Conservation (phyloP, 2,329 filamentous ascomycete species). For the Hortaea sp. region DNA sequence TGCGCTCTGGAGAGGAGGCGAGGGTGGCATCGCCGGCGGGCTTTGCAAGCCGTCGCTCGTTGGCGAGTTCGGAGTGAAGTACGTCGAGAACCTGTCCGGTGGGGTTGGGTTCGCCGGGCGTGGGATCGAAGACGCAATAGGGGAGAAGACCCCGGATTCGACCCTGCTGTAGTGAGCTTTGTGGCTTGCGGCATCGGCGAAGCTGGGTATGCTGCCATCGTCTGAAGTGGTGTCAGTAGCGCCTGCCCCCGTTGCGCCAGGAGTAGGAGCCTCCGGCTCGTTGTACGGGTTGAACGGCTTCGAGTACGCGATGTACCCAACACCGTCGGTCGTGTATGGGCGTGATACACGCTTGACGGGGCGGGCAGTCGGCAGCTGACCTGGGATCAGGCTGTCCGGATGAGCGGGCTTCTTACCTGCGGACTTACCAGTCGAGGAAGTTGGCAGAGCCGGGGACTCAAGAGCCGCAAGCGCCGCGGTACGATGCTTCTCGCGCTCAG, state of each 20-base stretch:
- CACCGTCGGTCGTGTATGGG: not conserved
- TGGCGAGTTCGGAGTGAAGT: not conserved
- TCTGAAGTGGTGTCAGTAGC: not conserved
- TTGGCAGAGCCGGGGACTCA: not conserved
- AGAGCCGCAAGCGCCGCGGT: not conserved
- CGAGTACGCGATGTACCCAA: not conserved
- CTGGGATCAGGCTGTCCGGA: not conserved
- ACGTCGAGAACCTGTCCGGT: not conserved
- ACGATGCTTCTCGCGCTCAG: not conserved
- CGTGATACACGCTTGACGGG: not conserved
- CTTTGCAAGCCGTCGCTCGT: not conserved
- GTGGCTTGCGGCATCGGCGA: slow-evolving; percentile 1
- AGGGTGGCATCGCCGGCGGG: not conserved
- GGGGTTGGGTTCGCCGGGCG: not conserved
- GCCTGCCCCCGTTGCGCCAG: too few relatives aligned
- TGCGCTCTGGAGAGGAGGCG: not conserved
- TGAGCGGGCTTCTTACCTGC: too few relatives aligned
- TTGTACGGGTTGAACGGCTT: slow-evolving; percentile 1
- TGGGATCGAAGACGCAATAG: not conserved
- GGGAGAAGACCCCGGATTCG: slow-evolving; percentile 3
- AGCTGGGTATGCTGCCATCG: not conserved
- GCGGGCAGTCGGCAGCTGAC: not conserved
- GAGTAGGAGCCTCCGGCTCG: not conserved
- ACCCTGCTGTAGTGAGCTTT: slow-evolving; percentile 2
- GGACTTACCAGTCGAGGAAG: not conserved